These are phyloP conservation scores for Aegilops tauschii DNA, from an alignment of 176 grass and related monocot genomes.

Conservation along the genomic window DNA sequence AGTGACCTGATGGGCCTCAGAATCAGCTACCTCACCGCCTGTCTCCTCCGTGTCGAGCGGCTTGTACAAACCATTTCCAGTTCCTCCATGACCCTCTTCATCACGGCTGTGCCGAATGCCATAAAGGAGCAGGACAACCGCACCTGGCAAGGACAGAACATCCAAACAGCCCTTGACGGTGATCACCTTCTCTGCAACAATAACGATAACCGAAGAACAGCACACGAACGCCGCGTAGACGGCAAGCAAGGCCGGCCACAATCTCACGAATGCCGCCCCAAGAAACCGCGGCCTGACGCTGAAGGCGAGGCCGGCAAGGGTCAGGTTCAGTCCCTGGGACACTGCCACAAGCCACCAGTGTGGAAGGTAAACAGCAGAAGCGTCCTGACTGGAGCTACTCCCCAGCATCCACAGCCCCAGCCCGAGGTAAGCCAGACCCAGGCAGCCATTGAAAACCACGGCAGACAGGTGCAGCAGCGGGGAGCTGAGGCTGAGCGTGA, in stretches of 20 bases:
- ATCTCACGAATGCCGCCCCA: conserved; percentile 7
- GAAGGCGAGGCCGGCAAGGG: conserved; percentile 30
- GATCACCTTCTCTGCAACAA: conserved; percentile 30
- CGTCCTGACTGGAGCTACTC: conserved; percentile 7
- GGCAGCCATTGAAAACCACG: conserved; percentile 19
- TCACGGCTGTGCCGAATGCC: conserved; percentile 7
- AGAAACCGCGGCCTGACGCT: conserved; percentile 34
- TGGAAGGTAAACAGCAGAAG: not conserved
- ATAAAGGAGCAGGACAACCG: conserved; percentile 42
- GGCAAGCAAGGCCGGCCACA: conserved; percentile 33
- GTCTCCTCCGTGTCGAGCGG: conserved; percentile 43
- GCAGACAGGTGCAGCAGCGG: conserved; percentile 31
- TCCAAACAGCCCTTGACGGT: conserved; percentile 44
- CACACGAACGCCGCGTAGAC: conserved; percentile 45
- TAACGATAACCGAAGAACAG: conserved; percentile 40
- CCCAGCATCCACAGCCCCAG: conserved; percentile 54
- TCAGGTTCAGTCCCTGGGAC: conserved; percentile 41
- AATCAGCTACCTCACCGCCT: conserved; percentile 18
- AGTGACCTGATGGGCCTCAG: conserved; percentile 27
- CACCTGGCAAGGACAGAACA: conserved; percentile 55
- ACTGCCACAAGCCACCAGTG: conserved; percentile 54
- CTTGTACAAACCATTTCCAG: conserved; percentile 32
- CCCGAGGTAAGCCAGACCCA: conserved; percentile 53
- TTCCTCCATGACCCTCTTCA: conserved; percentile 23
- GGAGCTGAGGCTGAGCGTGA: conserved; percentile 17